Percentiles rank a stretch among this genome's conserved stretches.
phyloP scores from a whole-genome alignment of 176 grass and related monocot genomes.

The Areca catechu region DNA sequence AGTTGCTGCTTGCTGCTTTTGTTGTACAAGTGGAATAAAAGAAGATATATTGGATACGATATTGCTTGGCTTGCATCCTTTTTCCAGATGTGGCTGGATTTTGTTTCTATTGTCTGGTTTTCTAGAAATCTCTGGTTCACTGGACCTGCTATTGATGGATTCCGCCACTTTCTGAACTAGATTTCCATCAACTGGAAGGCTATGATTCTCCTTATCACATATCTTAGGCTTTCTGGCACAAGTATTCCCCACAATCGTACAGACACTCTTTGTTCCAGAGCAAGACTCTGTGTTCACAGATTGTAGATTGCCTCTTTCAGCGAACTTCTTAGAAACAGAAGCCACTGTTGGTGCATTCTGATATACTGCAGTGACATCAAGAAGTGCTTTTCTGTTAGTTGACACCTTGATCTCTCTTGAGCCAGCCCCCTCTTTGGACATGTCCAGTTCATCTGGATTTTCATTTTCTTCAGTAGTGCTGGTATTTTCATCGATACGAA shows the following conservation, averaged over 20 bases:
- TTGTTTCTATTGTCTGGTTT: constrained; percentile 31
- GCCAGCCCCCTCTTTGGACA: neutral
- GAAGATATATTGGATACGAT: constrained; percentile 64
- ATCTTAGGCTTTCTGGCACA: constrained; percentile 23
- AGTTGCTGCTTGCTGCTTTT: constrained; percentile 43
- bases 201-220: constrained; percentile 26
- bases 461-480: constrained; percentile 45
- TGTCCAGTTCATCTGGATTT: neutral
- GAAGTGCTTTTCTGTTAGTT: constrained; percentile 38
- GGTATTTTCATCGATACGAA: constrained; percentile 76
- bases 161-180: constrained; percentile 22
- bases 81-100: constrained; percentile 36
- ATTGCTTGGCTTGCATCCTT: constrained; percentile 65
- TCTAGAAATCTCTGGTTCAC: constrained; percentile 23
- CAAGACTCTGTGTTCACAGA: constrained; percentile 4
- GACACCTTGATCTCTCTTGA: constrained; percentile 9
- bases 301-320: constrained; percentile 20
- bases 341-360: constrained; percentile 29
- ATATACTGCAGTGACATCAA: constrained; percentile 48
- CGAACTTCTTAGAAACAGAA: constrained; percentile 21
- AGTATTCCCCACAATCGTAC: constrained; percentile 23
- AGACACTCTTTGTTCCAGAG: constrained; percentile 5
- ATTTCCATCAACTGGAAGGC: constrained; percentile 43
- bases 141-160: constrained; percentile 37
- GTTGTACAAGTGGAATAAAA: constrained; percentile 79